These are phyloP conservation scores for Elsinoe arachidis DNA, from an alignment of 2,329 filamentous ascomycete species.

Conservation along the genomic window DNA sequence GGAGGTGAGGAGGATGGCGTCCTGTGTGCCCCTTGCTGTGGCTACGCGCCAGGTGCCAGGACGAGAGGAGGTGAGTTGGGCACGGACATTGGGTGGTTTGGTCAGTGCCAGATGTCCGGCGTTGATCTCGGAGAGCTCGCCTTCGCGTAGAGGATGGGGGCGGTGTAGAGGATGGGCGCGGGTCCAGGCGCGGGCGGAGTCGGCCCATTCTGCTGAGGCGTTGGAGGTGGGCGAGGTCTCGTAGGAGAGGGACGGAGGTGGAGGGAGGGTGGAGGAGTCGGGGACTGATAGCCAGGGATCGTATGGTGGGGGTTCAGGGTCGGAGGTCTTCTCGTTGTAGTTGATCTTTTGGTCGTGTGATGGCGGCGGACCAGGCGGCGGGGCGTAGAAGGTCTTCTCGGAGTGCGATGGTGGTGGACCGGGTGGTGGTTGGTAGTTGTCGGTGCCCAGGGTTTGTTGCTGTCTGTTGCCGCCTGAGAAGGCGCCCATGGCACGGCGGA, in stretches of 20 bases:
- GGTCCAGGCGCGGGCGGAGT: slow-evolving; percentile 60
- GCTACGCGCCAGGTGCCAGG: slow-evolving; percentile 43
- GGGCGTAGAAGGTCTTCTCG: slow-evolving; percentile 16
- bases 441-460: slow-evolving; percentile 10
- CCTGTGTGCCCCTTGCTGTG: slow-evolving; percentile 37
- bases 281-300: slow-evolving; percentile 69
- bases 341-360: slow-evolving; percentile 14
- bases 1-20: slow-evolving; percentile 58
- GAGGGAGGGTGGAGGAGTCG: slow-evolving; percentile 63
- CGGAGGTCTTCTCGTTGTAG: slow-evolving; percentile 29
- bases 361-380: slow-evolving; percentile 26
- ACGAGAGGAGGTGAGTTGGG: slow-evolving; percentile 35
- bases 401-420: slow-evolving; percentile 25
- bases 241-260: slow-evolving; percentile 59
- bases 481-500: slow-evolving; percentile 6
- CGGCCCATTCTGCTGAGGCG: slow-evolving; percentile 54
- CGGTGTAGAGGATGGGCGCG: slow-evolving; percentile 47
- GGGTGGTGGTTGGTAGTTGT: slow-evolving; percentile 25
- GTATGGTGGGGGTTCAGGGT: slow-evolving; percentile 45
- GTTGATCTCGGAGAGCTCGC: slow-evolving; percentile 19
- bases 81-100: slow-evolving; percentile 33
- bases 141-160: slow-evolving; percentile 35
- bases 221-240: slow-evolving; percentile 61
- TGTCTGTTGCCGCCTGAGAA: background rate
- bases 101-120: slow-evolving; percentile 44